phyloP scores from a whole-genome alignment of 2,329 filamentous ascomycete species.

The Fusarium annulatum region DNA sequence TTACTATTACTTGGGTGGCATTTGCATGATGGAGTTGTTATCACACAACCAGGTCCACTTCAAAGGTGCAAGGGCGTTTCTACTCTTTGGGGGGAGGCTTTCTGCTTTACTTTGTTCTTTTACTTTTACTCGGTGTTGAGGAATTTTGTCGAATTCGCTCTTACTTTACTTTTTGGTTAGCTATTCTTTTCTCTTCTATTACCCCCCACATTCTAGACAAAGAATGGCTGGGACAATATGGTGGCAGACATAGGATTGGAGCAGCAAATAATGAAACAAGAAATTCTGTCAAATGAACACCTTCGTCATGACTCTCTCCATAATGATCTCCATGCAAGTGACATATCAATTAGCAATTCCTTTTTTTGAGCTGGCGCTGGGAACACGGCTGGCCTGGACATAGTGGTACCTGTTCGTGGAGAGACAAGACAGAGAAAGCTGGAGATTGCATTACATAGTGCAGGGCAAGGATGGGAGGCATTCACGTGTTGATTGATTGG shows the following conservation, averaged over 20 bases:
- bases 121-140: constrained; percentile 6
- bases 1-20: constrained; percentile 5
- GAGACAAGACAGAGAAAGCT: neutral
- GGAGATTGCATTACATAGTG: neutral
- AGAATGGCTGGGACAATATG: neutral
- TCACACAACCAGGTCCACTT: constrained; percentile 16
- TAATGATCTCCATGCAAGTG: neutral
- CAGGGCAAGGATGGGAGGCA: neutral
- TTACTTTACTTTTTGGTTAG: neutral
- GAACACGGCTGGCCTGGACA: neutral
- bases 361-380: neutral
- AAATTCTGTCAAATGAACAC: constrained; percentile 4
- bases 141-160: neutral
- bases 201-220: constrained; percentile 9
- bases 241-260: constrained; percentile 16
- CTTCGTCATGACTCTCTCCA: neutral
- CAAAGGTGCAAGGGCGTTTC: constrained; percentile 22
- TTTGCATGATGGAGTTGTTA: constrained; percentile 34
- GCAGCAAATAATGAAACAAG: constrained; percentile 16
- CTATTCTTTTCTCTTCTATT: constrained; percentile 2
- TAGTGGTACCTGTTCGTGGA: neutral
- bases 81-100: neutral
- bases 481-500: neutral
- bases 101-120: neutral
- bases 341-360: neutral